Base-by-base conservation (phyloP, 371 early-diverging fungal species). In the Parasitella parasitica region DNA sequence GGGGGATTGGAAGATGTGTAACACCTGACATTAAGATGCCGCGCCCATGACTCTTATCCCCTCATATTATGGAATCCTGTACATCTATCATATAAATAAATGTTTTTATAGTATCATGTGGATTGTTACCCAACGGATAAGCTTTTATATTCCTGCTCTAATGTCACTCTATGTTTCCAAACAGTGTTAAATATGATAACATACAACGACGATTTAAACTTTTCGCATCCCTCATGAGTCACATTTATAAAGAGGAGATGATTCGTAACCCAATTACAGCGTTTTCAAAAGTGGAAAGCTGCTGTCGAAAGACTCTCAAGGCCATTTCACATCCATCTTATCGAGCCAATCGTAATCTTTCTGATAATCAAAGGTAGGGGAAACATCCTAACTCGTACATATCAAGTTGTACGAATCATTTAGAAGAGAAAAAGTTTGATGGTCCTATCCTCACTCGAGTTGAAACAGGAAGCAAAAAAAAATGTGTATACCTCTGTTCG, bases 341-440 rank as follows among this genome's bases (percentile, higher is more conserved):
- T 62, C 62, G 62, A 55, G 49, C 62, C 62, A 62, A 62, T 62
- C 62, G 49, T 55, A 55, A 28, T 3, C 6, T 6, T 54, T n/a
- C 61, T 27, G 46, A 61, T 54, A 46, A 54, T 61, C 54, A 35
- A 46, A 20, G 20, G 27, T 34, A 60, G 39, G 30, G 30, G 39
- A 15, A 35, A 27, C 22, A 35, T 49, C 37, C 49, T 18, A 16
- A 24, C n/a, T 35, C 35, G 37, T 49, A 37, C 50, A 16, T 11
- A 34, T 49, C 28, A 35, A 48, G 37, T 32, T 28, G 32, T 3
- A 55, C 48, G 46, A 36, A 13, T 41, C 15, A 41, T 20, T 32
- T 39, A 39, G 39, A 41, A 41, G 39, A 20, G 41, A 16, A 41
- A 18, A 41, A n/a, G n/a, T 9, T 16, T 18, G 36, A 43, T 59